Evolutionary conservation across 345 rosid genomes (phyloP).

Genomic region (Atalantia buxifolia): DNA sequence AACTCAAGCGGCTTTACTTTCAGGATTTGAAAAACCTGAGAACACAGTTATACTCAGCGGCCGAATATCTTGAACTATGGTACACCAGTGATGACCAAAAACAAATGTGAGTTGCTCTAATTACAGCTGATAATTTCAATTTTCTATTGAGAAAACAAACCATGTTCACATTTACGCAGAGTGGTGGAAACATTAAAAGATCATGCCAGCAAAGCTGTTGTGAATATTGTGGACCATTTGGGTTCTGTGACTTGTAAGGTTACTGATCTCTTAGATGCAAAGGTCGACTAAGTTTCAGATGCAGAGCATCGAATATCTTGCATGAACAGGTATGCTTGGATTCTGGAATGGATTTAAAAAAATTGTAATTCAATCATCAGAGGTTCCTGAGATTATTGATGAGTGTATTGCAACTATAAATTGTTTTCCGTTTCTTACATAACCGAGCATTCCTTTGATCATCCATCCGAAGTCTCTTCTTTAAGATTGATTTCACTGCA

Average conservation of each 20-base stretch:
- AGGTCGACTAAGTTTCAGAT: constrained; percentile 79
- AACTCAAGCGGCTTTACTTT: not conserved
- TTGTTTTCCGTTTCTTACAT: no score
- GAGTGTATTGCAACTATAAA: no score
- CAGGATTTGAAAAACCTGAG: constrained; percentile 72
- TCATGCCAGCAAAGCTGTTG: constrained; percentile 64
- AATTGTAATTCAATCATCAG: not conserved
- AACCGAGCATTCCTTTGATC: no score
- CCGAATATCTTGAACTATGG: constrained; percentile 82
- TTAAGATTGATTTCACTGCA: no score
- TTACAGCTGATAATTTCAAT: not conserved
- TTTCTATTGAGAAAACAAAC: not conserved
- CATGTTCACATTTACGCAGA: constrained; percentile 35
- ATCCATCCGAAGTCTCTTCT: no score
- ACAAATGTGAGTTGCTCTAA: constrained; percentile 56
- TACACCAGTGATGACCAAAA: constrained; percentile 78
- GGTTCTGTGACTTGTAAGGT: constrained; percentile 88
- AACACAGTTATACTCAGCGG: constrained; percentile 66
- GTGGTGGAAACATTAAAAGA: constrained; percentile 90
- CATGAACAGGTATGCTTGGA: constrained; percentile 62
- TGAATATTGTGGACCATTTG: constrained; percentile 89
- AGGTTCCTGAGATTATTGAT: no score
- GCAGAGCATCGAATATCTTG: constrained; percentile 67
- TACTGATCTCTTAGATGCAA: constrained; percentile 72
- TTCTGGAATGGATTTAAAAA: not conserved